Evolutionary conservation across 2,329 filamentous ascomycete species (phyloP), one percentile per base, ranked within the genome.

Genomic region (Diaporthe aspalathi): DNA sequence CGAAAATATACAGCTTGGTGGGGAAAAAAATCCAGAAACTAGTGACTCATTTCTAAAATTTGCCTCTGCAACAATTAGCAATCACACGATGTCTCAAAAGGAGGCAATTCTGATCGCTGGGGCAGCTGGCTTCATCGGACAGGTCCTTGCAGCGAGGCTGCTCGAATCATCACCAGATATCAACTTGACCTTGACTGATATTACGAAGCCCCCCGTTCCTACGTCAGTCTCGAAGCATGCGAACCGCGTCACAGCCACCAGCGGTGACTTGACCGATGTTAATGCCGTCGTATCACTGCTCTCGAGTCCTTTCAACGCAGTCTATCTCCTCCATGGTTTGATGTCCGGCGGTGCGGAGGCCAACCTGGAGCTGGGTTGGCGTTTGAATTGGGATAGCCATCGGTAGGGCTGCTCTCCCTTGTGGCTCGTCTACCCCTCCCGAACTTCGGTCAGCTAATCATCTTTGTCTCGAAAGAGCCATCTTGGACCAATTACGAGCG

Each of bases 321-420:
- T 88, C 49, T 91, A 89, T 76, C 84, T 90, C 56, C 85, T 91
- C 69, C 89, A 91, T 76, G 89, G 89, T 47, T 87, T 91, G 79
- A 91, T 91, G 89, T 90, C 88, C 0, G 85, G 85, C 29, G 89
- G 88, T 12, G 85, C 88, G 16, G 89, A 91, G 80, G 86, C 86
- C 11, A 87, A 90, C 60, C 80, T 89, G 81, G 78, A 89, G 81
- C 74, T 66, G 22, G 56, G 60, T 2, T 63, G 60, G 60, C 60
- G 43, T 24, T 43, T 63, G 0, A 63, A 63, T 5, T 63, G 60
- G 60, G 43, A 63, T 12, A 63, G 60, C 8, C 60, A 63, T 29
- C 53, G 53, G 53, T 56, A 56, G 9, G 49, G 35, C 7, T 17
- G 32, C n/a, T 38, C 3, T 56, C 9, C 14, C 20, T 24, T 11